Evolutionary conservation across 495 filamentous ascomycete species (phyloP), one percentile per base, ranked within the genome.

Genomic region (Haplographium delicatum): DNA sequence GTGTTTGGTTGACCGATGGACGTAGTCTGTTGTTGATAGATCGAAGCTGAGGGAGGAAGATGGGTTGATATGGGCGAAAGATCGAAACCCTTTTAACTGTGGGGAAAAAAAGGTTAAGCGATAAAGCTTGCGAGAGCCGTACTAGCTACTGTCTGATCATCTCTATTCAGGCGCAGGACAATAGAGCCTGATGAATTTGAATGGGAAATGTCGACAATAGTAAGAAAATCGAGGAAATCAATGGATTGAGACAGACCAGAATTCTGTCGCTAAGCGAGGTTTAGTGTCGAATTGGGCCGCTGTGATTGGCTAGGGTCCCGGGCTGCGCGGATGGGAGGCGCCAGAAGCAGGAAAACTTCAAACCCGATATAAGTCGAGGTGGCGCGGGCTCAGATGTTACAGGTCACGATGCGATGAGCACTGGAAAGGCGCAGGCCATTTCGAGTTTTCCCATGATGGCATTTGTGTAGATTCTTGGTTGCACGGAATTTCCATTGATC

Each of bases 121-220:
- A 39, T 19, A 1, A 19, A 19, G 9, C 0, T 19, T 39, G 7
- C n/a, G n/a, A n/a, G n/a, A n/a, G n/a, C n/a, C n/a, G n/a, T n/a
- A n/a, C n/a, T n/a, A n/a, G n/a, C n/a, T n/a, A n/a, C n/a, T n/a
- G n/a, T n/a, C 13, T 31, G 28, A 31, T 31, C 13, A n/a, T 6
- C 28, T 31, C 7, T 31, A n/a, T 26, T n/a, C 8, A 24, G 26
- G 39, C 16, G 18, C 39, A 23, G 22, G 24, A 10, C 39, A 43
- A 23, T 43, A 11, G 19, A 7, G 10, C 15, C 20, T 19, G 26
- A 0, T 19, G 19, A 15, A 20, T 4, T 15, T 43, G 39, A 43
- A 43, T 43, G 24, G 34, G 26, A 43, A 43, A 26, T 11, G 39
- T 43, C 39, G 24, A 43, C 39, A 43, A 43, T 43, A 43, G 39